Evolutionary conservation across 495 filamentous ascomycete species (phyloP).

Genomic region (Melanomma pulvis-pyrius): DNA sequence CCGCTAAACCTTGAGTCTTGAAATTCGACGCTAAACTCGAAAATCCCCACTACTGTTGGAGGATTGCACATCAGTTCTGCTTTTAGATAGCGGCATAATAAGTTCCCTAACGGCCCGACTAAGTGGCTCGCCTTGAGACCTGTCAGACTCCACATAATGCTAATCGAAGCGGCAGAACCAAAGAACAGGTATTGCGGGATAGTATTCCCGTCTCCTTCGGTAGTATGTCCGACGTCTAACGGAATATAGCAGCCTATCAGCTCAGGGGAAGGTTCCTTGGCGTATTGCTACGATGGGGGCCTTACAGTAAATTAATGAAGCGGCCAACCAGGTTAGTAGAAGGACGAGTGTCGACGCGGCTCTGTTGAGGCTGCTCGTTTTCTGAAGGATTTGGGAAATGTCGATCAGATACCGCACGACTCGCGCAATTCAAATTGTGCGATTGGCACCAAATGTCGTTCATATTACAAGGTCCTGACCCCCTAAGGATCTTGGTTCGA

Average conservation of each 20-base stretch:
- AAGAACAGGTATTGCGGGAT: neutral
- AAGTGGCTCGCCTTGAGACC: neutral
- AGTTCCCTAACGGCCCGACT: neutral
- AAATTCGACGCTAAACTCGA: neutral
- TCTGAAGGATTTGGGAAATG: neutral
- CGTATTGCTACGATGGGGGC: neutral
- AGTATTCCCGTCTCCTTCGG: too few species aligned
- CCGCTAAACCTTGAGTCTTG: neutral
- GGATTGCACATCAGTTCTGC: neutral
- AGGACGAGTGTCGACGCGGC: neutral
- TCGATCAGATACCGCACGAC: neutral
- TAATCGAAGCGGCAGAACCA: neutral
- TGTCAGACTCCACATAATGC: neutral
- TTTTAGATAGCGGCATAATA: neutral
- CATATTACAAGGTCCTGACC: neutral
- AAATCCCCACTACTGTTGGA: neutral
- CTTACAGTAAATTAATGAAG: neutral
- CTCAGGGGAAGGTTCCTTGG: neutral
- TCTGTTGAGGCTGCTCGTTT: neutral
- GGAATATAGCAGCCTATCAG: too few species aligned
- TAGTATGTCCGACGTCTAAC: too few species aligned
- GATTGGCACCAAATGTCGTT: neutral
- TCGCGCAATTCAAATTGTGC: neutral
- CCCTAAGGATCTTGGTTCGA: too few species aligned
- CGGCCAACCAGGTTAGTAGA: neutral